Conservation (phyloP, 202 grass and related monocot species). For the Tripidium arundinaceum region DNA sequence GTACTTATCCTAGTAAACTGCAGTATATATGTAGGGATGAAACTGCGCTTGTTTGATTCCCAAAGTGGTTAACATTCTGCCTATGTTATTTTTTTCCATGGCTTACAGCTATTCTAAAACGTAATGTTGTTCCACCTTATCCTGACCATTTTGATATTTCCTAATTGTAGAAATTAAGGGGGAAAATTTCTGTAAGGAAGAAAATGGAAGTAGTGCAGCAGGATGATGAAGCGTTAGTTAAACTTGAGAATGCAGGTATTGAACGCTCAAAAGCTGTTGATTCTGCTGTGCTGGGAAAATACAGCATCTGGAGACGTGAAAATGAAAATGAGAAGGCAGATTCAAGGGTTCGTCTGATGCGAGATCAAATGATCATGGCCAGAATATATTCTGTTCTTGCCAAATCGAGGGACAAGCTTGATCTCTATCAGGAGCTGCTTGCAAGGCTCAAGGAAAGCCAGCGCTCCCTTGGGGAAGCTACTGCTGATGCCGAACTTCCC, state of each 20-base stretch:
- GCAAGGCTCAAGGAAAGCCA: slow-evolving; percentile 69
- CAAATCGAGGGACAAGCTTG: slow-evolving; percentile 57
- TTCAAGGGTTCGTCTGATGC: slow-evolving; percentile 53
- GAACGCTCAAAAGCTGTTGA: slow-evolving; percentile 62
- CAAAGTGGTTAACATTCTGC: not conserved
- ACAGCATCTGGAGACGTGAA: slow-evolving; percentile 71
- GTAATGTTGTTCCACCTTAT: not conserved
- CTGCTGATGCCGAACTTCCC: slow-evolving; percentile 61
- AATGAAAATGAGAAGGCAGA: slow-evolving; percentile 70
- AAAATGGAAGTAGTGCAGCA: slow-evolving; percentile 40
- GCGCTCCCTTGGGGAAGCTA: slow-evolving; percentile 59
- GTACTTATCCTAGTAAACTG: slow-evolving; percentile 14
- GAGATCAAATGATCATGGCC: slow-evolving; percentile 80
- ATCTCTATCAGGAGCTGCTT: slow-evolving; percentile 66
- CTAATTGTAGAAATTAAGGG: slow-evolving; percentile 46
- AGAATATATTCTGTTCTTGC: slow-evolving; percentile 72
- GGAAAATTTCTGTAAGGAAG: slow-evolving; percentile 34
- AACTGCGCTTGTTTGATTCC: not conserved
- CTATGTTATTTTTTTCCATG: not conserved
- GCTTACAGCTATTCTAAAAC: not conserved
- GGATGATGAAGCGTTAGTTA: slow-evolving; percentile 66
- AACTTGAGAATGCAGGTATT: slow-evolving; percentile 67
- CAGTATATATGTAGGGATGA: not conserved
- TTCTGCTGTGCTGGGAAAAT: slow-evolving; percentile 68
- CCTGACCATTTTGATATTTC: slow-evolving; percentile 7